phyloP scores from a whole-genome alignment of 352 stramenopile genomes.

The Lagenidium giganteum region DNA sequence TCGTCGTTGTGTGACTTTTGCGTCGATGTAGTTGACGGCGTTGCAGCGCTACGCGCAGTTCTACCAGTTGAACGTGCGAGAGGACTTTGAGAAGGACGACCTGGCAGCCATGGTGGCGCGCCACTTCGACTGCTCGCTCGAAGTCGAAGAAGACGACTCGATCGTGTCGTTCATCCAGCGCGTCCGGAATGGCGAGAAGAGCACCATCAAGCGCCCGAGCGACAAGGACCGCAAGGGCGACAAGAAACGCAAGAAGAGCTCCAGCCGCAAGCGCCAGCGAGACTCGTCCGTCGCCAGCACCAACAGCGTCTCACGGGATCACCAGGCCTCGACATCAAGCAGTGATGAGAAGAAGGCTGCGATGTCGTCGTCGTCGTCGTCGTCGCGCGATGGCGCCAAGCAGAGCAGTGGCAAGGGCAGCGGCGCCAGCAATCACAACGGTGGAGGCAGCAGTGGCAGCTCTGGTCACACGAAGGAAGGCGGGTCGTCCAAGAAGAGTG shows the following conservation, averaged over 20 bases:
- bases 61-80: constrained; percentile 65
- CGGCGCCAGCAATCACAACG: constrained; percentile 12
- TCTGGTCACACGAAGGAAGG: no score
- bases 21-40: constrained; percentile 43
- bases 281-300: constrained; percentile 29
- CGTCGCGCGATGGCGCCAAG: neutral
- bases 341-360: neutral
- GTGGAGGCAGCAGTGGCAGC: constrained; percentile 30
- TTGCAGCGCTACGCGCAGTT: constrained; percentile 78
- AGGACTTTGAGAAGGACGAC: constrained; percentile 59
- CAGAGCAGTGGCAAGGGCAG: neutral
- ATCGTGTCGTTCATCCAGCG: constrained; percentile 84
- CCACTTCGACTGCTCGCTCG: constrained; percentile 73
- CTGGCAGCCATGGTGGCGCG: constrained; percentile 72
- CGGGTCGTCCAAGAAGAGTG: constrained; percentile 44
- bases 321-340: neutral
- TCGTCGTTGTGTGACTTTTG: neutral
- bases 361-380: constrained; percentile 1
- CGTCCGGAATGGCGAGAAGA: constrained; percentile 75
- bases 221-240: constrained; percentile 66
- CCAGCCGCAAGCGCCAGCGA: constrained; percentile 62
- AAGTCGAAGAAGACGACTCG: constrained; percentile 84
- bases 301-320: neutral
- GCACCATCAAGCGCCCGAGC: constrained; percentile 35
- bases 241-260: constrained; percentile 76